phyloP scores from a whole-genome alignment of 192 early-diverging fungal genomes.

The Coemansia javaensis region DNA sequence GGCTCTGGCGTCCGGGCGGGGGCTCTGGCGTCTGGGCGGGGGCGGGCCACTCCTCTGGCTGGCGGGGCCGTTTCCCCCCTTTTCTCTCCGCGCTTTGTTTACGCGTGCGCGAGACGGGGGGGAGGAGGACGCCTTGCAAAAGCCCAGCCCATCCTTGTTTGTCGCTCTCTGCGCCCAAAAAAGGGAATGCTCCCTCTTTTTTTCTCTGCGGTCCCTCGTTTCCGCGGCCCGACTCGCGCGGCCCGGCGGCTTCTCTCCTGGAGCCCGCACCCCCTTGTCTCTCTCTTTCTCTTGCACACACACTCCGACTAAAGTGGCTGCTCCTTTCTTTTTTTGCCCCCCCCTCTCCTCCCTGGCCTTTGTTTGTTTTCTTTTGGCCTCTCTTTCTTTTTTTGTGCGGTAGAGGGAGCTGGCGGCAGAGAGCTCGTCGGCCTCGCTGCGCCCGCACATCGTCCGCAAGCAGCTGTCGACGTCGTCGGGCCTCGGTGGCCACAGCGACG shows the following conservation, averaged over 20 bases:
- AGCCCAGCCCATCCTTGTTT: neutral
- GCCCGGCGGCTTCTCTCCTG: too few species aligned
- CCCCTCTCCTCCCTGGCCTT: neutral
- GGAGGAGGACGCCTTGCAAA: too few species aligned
- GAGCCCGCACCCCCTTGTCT: neutral
- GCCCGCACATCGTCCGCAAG: constrained; percentile 35
- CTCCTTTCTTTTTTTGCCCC: too few species aligned
- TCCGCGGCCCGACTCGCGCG: neutral
- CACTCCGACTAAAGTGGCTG: too few species aligned
- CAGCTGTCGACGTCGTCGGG: constrained; percentile 49
- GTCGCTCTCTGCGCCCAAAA: neutral
- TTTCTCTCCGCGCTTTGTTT: too few species aligned
- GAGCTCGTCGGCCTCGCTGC: constrained; percentile 1
- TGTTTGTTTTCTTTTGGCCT: neutral
- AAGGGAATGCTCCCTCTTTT: neutral
- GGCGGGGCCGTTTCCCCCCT: too few species aligned
- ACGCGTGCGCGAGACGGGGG: too few species aligned
- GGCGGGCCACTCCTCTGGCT: too few species aligned
- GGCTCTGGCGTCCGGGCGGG: too few species aligned
- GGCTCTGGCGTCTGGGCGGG: too few species aligned
- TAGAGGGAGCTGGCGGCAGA: constrained; percentile 34
- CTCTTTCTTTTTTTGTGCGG: neutral
- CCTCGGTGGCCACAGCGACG: constrained; percentile 36
- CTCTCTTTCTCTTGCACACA: neutral
- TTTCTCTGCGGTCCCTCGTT: neutral